phyloP scores from a whole-genome alignment of 2,329 filamentous ascomycete genomes.

The Aspergillus brunneoviolaceus region DNA sequence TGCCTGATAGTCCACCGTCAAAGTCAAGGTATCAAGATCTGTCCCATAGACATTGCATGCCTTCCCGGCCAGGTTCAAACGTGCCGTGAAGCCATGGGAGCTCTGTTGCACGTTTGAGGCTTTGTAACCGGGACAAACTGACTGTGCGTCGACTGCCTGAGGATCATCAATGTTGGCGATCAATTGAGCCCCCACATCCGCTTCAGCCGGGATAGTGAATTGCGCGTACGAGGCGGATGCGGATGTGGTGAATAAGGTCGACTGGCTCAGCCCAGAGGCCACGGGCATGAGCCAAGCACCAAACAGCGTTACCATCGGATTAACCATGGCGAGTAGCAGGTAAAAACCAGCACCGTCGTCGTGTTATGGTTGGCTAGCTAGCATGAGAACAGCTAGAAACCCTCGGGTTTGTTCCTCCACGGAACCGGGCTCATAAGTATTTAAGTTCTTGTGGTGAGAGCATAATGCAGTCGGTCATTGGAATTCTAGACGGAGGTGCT shows the following conservation, averaged over 20 bases:
- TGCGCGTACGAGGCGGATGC: conserved; percentile 24
- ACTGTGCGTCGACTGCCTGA: conserved; percentile 61
- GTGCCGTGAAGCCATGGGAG: conserved; percentile 52
- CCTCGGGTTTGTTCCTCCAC: not conserved
- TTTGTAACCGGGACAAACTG: conserved; percentile 61
- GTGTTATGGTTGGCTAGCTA: conserved; percentile 7
- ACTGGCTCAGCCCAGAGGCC: conserved; percentile 25
- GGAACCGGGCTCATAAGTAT: not conserved
- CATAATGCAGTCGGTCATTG: not conserved
- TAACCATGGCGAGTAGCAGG: conserved; percentile 24
- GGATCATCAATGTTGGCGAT: conserved; percentile 67
- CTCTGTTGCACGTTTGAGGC: conserved; percentile 52
- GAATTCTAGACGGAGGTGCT: conserved; percentile 9
- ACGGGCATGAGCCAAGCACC: conserved; percentile 27
- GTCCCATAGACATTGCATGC: conserved; percentile 74
- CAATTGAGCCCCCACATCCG: conserved; percentile 48
- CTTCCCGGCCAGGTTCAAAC: conserved; percentile 52
- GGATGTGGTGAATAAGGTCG: conserved; percentile 15
- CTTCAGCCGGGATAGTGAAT: conserved; percentile 51
- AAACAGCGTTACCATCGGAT: conserved; percentile 21
- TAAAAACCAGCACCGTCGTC: conserved; percentile 3
- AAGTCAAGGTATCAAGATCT: conserved; percentile 65
- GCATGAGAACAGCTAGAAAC: not conserved
- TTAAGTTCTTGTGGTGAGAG: not conserved
- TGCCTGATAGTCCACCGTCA: conserved; percentile 68